phyloP scores from a whole-genome alignment of 805 yeast genomes.

The Blastobotrys americana region DNA sequence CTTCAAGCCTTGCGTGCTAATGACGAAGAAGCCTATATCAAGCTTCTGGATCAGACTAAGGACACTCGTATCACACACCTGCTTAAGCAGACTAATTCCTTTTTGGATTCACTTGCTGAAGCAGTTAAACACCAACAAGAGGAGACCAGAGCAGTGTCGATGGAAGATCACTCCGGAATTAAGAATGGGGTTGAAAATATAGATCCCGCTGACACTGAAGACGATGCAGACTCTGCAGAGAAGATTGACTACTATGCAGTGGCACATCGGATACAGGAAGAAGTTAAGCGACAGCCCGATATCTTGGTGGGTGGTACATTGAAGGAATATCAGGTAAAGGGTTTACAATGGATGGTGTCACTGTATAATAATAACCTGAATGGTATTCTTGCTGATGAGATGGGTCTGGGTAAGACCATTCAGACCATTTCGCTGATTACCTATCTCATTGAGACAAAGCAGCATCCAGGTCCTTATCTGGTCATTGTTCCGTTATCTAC shows the following conservation, averaged over 20 bases:
- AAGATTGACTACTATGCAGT: constrained; percentile 86
- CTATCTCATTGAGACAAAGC: constrained; percentile 69
- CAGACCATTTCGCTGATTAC: constrained; percentile 86
- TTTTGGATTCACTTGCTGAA: constrained; percentile 80
- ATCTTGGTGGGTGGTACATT: constrained; percentile 84
- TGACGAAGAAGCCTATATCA: constrained; percentile 96
- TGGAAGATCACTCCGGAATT: constrained; percentile 14
- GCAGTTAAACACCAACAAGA: constrained; percentile 88
- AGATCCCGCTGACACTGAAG: constrained; percentile 30
- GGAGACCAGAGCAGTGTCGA: constrained; percentile 36
- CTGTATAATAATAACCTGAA: constrained; percentile 85
- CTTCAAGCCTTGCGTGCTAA: constrained; percentile 91
- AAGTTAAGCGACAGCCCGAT: constrained; percentile 69
- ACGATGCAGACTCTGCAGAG: constrained; percentile 46
- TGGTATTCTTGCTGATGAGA: constrained; percentile 96
- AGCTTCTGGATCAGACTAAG: constrained; percentile 89
- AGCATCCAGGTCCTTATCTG: constrained; percentile 74
- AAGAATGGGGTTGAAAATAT: constrained; percentile 5
- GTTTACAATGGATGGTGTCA: constrained; percentile 98
- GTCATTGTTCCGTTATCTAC: constrained; percentile 95
- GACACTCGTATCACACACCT: constrained; percentile 96
- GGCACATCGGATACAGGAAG: constrained; percentile 83
- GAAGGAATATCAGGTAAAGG: constrained; percentile 90
- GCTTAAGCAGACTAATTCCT: constrained; percentile 82
- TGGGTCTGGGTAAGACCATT: constrained; percentile 97